A percentile compares a stretch with the other conserved stretches of the same genome.
phyloP scores from a whole-genome alignment of 2,329 filamentous ascomycete genomes.

The Westerdykella sp. region DNA sequence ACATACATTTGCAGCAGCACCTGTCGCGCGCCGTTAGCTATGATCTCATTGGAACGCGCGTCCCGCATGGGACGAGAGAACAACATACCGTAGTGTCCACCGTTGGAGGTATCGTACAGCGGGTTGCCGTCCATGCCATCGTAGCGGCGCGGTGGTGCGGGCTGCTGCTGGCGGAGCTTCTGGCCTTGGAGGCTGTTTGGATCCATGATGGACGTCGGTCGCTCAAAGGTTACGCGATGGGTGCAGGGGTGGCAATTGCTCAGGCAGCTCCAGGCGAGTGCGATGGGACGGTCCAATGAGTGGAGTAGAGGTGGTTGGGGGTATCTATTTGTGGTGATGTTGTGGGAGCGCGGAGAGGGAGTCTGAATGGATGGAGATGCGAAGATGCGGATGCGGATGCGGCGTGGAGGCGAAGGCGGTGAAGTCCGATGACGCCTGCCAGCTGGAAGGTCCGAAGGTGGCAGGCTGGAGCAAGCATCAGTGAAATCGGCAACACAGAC shows the following conservation, averaged over 20 bases:
- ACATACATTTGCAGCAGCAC: constrained; percentile 63
- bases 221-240: constrained; percentile 27
- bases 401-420: constrained; percentile 1
- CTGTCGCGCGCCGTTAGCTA: constrained; percentile 34
- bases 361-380: constrained; percentile 24
- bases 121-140: constrained; percentile 47
- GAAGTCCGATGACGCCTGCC: constrained; percentile 1
- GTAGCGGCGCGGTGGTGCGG: constrained; percentile 40
- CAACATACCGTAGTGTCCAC: constrained; percentile 46
- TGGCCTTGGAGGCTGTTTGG: constrained; percentile 33
- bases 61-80: not conserved
- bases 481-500: too few species aligned
- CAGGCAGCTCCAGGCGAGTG: not conserved
- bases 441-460: too few species aligned
- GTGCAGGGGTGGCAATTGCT: constrained; percentile 20
- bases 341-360: constrained; percentile 29
- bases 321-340: constrained; percentile 25
- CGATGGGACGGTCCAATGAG: constrained; percentile 22
- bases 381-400: not conserved
- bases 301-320: constrained; percentile 11
- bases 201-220: constrained; percentile 30
- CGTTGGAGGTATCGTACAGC: constrained; percentile 41
- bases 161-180: constrained; percentile 34
- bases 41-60: not conserved
- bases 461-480: too few species aligned